A percentile compares a stretch with the other conserved stretches of the same genome.
These are phyloP conservation scores for Coniella lustricola DNA, from an alignment of 2,329 filamentous ascomycete species.

Conservation along the genomic window DNA sequence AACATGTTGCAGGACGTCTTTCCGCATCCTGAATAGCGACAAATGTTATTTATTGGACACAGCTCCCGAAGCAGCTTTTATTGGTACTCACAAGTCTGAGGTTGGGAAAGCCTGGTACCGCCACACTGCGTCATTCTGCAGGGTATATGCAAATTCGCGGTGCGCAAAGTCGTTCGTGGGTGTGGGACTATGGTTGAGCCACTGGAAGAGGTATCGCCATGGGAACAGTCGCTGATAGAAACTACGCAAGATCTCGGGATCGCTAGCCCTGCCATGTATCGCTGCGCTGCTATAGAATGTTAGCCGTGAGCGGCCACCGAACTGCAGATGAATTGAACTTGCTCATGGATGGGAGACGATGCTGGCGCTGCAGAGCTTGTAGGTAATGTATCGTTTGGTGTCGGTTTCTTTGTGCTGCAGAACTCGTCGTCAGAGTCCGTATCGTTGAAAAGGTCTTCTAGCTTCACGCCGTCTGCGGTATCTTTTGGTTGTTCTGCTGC, in stretches of 20 bases:
- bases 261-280: conserved; percentile 45
- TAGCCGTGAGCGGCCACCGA: conserved; percentile 13
- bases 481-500: conserved; percentile 28
- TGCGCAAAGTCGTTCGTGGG: conserved; percentile 85
- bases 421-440: conserved; percentile 57
- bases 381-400: conserved; percentile 23
- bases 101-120: conserved; percentile 71
- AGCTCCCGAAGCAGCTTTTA: background rate
- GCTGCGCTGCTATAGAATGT: conserved; percentile 26
- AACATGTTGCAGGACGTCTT: conserved; percentile 81
- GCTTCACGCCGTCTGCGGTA: conserved; percentile 40
- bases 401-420: conserved; percentile 38
- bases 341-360: conserved; percentile 27
- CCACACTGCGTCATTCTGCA: conserved; percentile 87
- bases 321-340: background rate
- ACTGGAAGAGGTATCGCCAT: conserved; percentile 91
- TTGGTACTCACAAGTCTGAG: conserved; percentile 45
- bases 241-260: conserved; percentile 79
- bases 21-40: conserved; percentile 59
- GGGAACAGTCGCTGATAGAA: conserved; percentile 97
- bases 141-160: conserved; percentile 91
- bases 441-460: conserved; percentile 54
- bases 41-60: conserved; percentile 7
- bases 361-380: conserved; percentile 36
- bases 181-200: conserved; percentile 88